Conservation (phyloP, 441 rosid genomes). For the Adansonia grandidieri region DNA sequence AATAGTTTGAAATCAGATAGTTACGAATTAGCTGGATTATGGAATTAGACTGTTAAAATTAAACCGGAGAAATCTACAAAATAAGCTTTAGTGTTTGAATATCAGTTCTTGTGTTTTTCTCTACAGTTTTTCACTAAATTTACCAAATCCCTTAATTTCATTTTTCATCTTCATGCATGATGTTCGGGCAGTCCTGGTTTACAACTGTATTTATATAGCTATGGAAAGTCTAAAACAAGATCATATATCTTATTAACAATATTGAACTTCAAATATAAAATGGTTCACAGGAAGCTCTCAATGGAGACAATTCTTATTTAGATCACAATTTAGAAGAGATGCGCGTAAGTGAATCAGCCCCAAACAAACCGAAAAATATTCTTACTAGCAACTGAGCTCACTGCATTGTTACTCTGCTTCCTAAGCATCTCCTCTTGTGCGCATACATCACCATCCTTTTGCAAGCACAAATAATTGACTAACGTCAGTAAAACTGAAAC, state of each 20-base stretch:
- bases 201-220: background rate
- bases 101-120: too few species aligned
- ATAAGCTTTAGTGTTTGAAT: too few species aligned
- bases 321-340: background rate
- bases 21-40: background rate
- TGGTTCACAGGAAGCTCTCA: background rate
- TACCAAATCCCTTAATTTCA: too few species aligned
- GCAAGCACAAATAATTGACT: slow-evolving; percentile 21
- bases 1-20: background rate
- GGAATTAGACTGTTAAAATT: background rate
- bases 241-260: background rate
- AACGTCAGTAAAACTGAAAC: slow-evolving; percentile 5
- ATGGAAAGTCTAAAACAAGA: background rate
- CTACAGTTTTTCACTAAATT: too few species aligned
- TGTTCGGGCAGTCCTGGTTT: too few species aligned
- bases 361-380: slow-evolving; percentile 77
- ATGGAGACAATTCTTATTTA: background rate
- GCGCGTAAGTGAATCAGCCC: slow-evolving; percentile 50
- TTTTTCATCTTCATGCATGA: too few species aligned
- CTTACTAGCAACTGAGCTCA: slow-evolving; percentile 65
- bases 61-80: background rate
- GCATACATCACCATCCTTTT: slow-evolving; percentile 68
- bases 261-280: background rate
- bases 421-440: slow-evolving; percentile 84
- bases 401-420: slow-evolving; percentile 60